These are phyloP conservation scores for Cubamyces lactineus DNA, from an alignment of 768 basidiomycete genomes.

Conservation along the genomic window DNA sequence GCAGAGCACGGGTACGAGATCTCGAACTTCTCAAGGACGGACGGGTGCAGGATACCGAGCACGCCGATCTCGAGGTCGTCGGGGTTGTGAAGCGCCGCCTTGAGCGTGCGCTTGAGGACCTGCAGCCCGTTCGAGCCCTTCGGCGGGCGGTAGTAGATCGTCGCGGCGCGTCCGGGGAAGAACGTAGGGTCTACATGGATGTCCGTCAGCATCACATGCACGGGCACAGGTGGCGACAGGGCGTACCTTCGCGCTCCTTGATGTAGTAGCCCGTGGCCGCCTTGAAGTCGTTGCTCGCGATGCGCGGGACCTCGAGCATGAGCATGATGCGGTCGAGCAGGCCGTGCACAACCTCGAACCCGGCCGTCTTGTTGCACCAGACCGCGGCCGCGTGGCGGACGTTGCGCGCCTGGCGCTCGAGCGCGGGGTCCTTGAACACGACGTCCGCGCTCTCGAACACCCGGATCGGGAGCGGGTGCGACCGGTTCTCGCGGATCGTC, in stretches of 20 bases:
- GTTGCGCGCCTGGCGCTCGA: slow-evolving; percentile 87
- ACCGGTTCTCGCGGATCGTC: slow-evolving; percentile 94
- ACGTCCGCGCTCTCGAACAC: slow-evolving; percentile 95
- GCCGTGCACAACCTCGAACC: slow-evolving; percentile 96
- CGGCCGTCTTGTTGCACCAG: slow-evolving; percentile 96
- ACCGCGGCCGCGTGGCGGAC: slow-evolving; percentile 86
- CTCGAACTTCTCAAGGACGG: slow-evolving; percentile 90
- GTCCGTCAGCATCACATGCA: not conserved
- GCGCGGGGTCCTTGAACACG: slow-evolving; percentile 78
- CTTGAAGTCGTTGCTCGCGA: slow-evolving; percentile 56
- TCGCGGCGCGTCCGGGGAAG: slow-evolving; percentile 95
- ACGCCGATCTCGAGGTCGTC: slow-evolving; percentile 79
- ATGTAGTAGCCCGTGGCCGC: slow-evolving; percentile 88
- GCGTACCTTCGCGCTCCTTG: slow-evolving; percentile 79
- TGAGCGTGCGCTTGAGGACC: slow-evolving; percentile 47
- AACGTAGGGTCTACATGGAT: slow-evolving; percentile 76
- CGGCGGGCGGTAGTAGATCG: slow-evolving; percentile 80
- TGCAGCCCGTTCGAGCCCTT: slow-evolving; percentile 34
- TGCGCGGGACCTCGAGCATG: slow-evolving; percentile 89
- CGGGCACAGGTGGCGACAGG: not conserved
- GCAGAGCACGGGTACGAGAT: slow-evolving; percentile 93
- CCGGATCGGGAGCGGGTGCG: slow-evolving; percentile 88
- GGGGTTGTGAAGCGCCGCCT: slow-evolving; percentile 44
- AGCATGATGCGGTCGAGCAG: slow-evolving; percentile 94
- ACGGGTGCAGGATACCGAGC: slow-evolving; percentile 94